A percentile compares a stretch with the other conserved stretches of the same genome.
phyloP scores from a whole-genome alignment of 345 rosid species.

The Syzygium grande region DNA sequence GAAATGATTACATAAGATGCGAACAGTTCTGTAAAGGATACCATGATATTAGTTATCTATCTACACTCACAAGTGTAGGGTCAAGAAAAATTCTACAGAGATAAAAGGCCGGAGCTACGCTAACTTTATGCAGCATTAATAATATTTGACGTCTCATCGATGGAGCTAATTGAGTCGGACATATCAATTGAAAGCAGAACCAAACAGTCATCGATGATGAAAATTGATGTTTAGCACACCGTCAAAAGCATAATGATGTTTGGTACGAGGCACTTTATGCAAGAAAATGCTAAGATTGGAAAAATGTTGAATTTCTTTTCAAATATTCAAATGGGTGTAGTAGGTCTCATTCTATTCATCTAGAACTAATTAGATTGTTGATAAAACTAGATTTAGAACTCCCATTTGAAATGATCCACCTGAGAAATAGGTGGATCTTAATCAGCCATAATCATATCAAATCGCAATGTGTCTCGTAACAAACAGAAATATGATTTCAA shows the following conservation, averaged over 20 bases:
- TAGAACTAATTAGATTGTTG: neutral
- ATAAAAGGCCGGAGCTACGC: neutral
- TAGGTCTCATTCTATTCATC: neutral
- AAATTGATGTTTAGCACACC: neutral
- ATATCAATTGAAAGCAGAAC: neutral
- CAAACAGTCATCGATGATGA: neutral
- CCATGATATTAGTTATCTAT: neutral
- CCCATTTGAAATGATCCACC: neutral
- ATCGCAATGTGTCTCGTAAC: neutral
- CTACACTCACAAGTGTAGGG: neutral
- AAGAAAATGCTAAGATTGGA: neutral
- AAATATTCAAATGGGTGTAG: neutral
- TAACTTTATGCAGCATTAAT: neutral
- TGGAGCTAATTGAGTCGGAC: neutral
- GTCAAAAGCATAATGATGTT: neutral
- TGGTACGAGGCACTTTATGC: neutral
- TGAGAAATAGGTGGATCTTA: neutral
- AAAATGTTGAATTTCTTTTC: neutral
- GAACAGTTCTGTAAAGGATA: neutral
- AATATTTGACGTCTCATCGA: neutral
- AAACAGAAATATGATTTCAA: neutral
- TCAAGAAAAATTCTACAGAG: neutral
- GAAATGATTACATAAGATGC: neutral
- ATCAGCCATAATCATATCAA: neutral
- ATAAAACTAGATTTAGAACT: neutral